Percentiles rank a stretch among this genome's conserved stretches.
Evolutionary conservation across 2,329 filamentous ascomycete species (phyloP).

Genomic region (Fusarium phyllophilum): DNA sequence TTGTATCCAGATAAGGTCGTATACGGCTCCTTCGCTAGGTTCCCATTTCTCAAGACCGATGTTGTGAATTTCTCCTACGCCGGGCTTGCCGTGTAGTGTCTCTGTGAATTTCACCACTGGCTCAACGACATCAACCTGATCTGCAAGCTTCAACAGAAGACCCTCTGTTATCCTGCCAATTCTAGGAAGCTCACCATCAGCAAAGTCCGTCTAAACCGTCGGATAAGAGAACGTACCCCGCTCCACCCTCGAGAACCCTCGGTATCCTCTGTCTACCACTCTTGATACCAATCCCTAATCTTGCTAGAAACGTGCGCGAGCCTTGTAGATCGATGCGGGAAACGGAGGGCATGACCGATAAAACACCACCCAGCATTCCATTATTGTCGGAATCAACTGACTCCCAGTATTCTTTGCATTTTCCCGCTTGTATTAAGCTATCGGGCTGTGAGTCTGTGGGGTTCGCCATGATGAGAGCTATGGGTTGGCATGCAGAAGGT

Average conservation of each 20-base stretch:
- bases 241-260: conserved; percentile 52
- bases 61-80: conserved; percentile 73
- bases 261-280: conserved; percentile 46
- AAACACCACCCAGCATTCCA: conserved; percentile 90
- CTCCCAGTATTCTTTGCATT: conserved; percentile 60
- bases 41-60: conserved; percentile 79
- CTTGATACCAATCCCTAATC: conserved; percentile 62
- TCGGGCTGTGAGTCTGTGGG: conserved; percentile 35
- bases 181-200: conserved; percentile 50
- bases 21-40: conserved; percentile 59
- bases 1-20: conserved; percentile 89
- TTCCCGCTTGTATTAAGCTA: conserved; percentile 48
- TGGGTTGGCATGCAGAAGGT: background rate
- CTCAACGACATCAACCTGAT: conserved; percentile 83
- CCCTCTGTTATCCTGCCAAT: conserved; percentile 87
- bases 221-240: conserved; percentile 48
- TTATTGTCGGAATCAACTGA: conserved; percentile 59
- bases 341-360: conserved; percentile 71
- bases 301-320: conserved; percentile 74
- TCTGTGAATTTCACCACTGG: conserved; percentile 84
- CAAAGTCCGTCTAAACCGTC: too few species aligned
- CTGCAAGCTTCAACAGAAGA: conserved; percentile 76
- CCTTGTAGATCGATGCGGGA: conserved; percentile 75
- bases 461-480: conserved; percentile 2
- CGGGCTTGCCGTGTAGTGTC: conserved; percentile 65